Conservation (phyloP, 2,329 filamentous ascomycete species). For the Penicillium hesseltinei region DNA sequence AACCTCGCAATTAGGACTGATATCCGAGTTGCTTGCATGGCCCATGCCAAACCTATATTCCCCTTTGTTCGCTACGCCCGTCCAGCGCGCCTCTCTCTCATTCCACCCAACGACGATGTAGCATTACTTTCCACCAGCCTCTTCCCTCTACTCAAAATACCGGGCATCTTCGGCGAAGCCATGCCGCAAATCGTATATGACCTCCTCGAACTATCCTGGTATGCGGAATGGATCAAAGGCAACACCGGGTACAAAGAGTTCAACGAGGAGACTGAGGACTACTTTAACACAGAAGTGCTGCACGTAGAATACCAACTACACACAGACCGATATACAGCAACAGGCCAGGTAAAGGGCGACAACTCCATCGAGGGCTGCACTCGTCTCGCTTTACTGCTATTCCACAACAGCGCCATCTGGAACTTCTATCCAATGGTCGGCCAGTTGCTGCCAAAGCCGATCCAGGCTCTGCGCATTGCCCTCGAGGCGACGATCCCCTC, state of each 20-base stretch:
- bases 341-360: conserved; percentile 35
- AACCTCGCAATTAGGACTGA: conserved; percentile 35
- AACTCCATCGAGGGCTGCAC: conserved; percentile 39
- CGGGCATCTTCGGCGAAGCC: conserved; percentile 34
- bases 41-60: conserved; percentile 39
- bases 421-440: conserved; percentile 38
- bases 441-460: conserved; percentile 36
- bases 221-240: conserved; percentile 39
- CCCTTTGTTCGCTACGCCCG: conserved; percentile 37
- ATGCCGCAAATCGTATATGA: conserved; percentile 37
- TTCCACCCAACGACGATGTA: conserved; percentile 32
- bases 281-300: conserved; percentile 42
- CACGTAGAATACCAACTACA: conserved; percentile 40
- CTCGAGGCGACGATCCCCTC: conserved; percentile 34
- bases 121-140: conserved; percentile 34
- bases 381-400: conserved; percentile 39
- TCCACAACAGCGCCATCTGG: conserved; percentile 43
- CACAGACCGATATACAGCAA: conserved; percentile 36
- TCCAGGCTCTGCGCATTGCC: conserved; percentile 33
- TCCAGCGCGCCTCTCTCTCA: conserved; percentile 30
- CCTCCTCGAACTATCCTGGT: conserved; percentile 36
- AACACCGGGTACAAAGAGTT: conserved; percentile 29
- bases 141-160: conserved; percentile 33
- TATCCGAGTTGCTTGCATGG: conserved; percentile 42
- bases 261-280: conserved; percentile 37